Percentiles rank a stretch among this genome's conserved stretches.
Conservation (phyloP, 306 rosid genomes). For the Delonix regia region DNA sequence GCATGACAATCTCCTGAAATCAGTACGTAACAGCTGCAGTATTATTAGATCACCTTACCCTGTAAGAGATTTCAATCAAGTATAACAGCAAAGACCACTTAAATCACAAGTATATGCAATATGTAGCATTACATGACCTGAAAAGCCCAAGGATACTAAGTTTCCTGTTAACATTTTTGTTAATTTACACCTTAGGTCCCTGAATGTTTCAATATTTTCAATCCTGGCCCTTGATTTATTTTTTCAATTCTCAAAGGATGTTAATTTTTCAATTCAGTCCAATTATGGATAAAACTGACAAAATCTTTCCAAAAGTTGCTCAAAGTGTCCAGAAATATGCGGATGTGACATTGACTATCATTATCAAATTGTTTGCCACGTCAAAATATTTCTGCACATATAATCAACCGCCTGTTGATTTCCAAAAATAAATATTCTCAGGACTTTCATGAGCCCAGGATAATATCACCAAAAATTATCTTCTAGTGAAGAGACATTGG, state of each 20-base stretch:
- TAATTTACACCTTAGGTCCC: not conserved
- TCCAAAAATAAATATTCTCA: not conserved
- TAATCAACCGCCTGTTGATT: not conserved
- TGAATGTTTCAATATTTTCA: not conserved
- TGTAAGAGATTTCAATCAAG: not conserved
- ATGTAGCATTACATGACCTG: constrained; percentile 13
- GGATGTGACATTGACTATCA: not conserved
- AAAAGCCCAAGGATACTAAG: constrained; percentile 8
- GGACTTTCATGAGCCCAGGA: not conserved
- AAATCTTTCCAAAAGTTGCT: not conserved
- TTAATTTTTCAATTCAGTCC: not conserved
- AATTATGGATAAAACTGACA: not conserved
- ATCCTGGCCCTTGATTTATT: not conserved
- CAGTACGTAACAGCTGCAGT: not conserved
- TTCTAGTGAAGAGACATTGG: not conserved
- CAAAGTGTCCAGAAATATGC: not conserved
- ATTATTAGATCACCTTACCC: constrained; percentile 29
- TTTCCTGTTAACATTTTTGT: not conserved
- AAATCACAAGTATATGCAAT: constrained; percentile 20
- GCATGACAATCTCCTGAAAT: constrained; percentile 81
- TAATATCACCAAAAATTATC: constrained; percentile 1
- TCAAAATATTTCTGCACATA: not conserved
- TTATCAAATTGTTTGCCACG: not conserved
- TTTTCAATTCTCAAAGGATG: not conserved
- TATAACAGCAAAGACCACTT: constrained; percentile 11